Evolutionary conservation across 495 filamentous ascomycete species (phyloP), one percentile per base, ranked within the genome.

Genomic region (Penicillium lagena): DNA sequence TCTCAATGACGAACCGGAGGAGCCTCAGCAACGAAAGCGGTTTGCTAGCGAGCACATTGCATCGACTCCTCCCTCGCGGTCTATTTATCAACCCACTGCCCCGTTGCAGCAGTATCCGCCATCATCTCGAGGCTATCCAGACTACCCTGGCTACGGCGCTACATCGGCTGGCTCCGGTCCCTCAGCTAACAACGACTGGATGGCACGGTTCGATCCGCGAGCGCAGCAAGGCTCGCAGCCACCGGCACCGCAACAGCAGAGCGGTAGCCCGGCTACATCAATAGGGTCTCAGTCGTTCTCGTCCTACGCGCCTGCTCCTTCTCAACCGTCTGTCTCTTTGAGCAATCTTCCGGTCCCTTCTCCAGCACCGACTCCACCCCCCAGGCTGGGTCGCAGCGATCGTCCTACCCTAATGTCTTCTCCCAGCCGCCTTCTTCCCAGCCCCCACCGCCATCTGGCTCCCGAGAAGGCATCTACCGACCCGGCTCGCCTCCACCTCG

Each of bases 1-100:
- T 39, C 56, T 81, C 27, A 80, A 80, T 47, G 75, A 77, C 33
- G 78, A 81, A 42, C 72, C 77, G 0, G 72, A 68, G 35, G 78
- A 81, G 22, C 74, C 74, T 13, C 72, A 74, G 41, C 74, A 74
- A 13, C 59, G 69, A 10, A 80, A 79, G 46, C 68, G 73, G 6
- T 67, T 71, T 46, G 68, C 70, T 35, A 63, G 60, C 40, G 68
- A 73, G 14, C 62, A 65, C 38, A 49, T 45, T 7, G 53, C 61
- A 12, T 50, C 60, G 34, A 44, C 36, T 1, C 51, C 58, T 11
- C 37, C 37, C 3, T 47, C 44, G 15, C 51, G 52, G 31, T 45
- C 53, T 8, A 46, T 43, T 15, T 61, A 58, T 36, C 55, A 47
- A 31, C 12, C 54, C 12, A 37, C 40, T 1, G 52, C 43, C 7